Conservation (phyloP, 1,139 yeast species). For the Zygoascus hellenicus region DNA sequence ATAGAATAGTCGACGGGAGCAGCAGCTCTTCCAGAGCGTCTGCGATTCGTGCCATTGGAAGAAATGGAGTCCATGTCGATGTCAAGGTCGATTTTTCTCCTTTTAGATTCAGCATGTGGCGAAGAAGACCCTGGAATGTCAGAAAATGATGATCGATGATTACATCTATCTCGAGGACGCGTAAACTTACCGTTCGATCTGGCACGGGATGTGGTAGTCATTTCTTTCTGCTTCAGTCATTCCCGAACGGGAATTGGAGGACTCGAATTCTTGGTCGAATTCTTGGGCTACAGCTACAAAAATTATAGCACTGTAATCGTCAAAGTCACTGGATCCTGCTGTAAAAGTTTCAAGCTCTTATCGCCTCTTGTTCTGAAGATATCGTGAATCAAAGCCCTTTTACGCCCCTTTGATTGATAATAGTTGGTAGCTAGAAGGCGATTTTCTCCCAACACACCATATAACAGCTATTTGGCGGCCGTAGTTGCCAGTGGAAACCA, state of each 20-base stretch:
- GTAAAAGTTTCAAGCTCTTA: slow-evolving; percentile 16
- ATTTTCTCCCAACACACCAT: too few species aligned
- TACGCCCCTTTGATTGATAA: not conserved
- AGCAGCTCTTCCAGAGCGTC: slow-evolving; percentile 5
- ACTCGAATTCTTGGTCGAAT: not conserved
- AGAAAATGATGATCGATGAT: too few species aligned
- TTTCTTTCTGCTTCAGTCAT: not conserved
- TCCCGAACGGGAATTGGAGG: not conserved
- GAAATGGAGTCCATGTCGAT: not conserved
- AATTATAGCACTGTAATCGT: slow-evolving; percentile 18
- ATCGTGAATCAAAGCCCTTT: not conserved
- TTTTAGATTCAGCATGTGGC: slow-evolving; percentile 1
- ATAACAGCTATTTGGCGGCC: too few species aligned
- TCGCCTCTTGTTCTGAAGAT: slow-evolving; percentile 11
- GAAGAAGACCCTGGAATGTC: too few species aligned
- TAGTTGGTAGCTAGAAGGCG: not conserved
- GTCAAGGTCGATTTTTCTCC: slow-evolving; percentile 4
- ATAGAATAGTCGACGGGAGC: slow-evolving; percentile 6
- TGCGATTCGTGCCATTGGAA: not conserved
- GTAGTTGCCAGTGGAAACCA: too few species aligned
- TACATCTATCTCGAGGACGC: too few species aligned
- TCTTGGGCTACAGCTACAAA: not conserved
- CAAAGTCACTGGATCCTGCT: slow-evolving; percentile 10
- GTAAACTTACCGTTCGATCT: not conserved
- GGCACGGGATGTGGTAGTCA: not conserved